These are phyloP conservation scores for Colletotrichum navitas DNA, from an alignment of 2,329 filamentous ascomycete species.

Conservation along the genomic window DNA sequence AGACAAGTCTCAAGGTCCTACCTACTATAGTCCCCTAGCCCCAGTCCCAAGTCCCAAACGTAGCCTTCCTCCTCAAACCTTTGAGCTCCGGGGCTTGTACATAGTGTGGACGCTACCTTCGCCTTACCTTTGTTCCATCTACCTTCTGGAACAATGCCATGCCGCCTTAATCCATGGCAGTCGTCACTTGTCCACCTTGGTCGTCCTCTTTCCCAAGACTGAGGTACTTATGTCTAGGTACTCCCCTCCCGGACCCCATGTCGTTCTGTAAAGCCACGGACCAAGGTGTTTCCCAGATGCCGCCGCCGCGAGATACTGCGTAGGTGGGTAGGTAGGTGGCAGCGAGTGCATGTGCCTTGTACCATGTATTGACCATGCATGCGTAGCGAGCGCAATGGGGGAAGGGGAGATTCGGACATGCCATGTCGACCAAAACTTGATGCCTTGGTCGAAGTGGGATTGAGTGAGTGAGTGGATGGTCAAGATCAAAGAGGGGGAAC, in stretches of 20 bases:
- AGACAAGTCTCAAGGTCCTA: neutral
- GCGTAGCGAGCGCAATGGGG: no score
- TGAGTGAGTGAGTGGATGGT: neutral
- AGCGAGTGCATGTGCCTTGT: no score
- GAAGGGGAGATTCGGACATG: neutral
- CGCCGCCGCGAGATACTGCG: neutral
- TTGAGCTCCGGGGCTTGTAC: neutral
- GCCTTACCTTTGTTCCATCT: conserved; percentile 36
- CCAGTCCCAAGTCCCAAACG: neutral
- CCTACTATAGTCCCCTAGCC: neutral
- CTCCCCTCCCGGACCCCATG: neutral
- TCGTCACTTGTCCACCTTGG: neutral
- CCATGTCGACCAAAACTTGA: neutral
- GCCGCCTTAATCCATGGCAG: neutral
- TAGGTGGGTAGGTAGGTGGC: no score
- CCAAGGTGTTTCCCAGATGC: neutral
- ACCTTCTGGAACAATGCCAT: conserved; percentile 41
- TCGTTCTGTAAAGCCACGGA: conserved; percentile 9
- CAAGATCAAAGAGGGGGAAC: neutral
- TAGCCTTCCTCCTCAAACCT: neutral
- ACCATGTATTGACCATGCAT: no score
- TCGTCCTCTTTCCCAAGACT: neutral
- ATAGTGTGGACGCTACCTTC: neutral
- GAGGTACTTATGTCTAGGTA: neutral
- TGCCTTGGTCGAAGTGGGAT: neutral